Evolutionary conservation across 169 alveolate genomes (phyloP).

Genomic region (Cryptosporidium felis): DNA sequence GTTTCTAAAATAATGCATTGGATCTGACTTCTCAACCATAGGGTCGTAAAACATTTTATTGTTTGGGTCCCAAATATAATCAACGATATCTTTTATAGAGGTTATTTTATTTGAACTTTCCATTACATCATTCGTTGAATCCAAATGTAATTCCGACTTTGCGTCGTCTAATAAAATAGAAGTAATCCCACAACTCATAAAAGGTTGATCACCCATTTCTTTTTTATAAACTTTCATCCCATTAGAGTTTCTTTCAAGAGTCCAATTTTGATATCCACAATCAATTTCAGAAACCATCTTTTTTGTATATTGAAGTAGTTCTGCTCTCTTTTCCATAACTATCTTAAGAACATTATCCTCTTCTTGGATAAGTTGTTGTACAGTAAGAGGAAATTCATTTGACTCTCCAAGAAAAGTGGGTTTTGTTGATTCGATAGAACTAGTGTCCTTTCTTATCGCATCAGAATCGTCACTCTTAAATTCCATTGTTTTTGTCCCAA

Average conservation of each 20-base stretch:
- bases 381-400: slow-evolving; percentile 38
- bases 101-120: background rate
- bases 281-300: slow-evolving; percentile 39
- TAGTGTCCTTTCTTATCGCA: background rate
- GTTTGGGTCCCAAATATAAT: slow-evolving; percentile 62
- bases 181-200: slow-evolving; percentile 70
- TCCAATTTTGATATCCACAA: slow-evolving; percentile 44
- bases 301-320: slow-evolving; percentile 14
- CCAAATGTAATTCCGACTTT: background rate
- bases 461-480: background rate
- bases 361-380: slow-evolving; percentile 1
- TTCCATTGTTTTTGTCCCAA: background rate
- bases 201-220: slow-evolving; percentile 38
- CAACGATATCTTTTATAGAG: slow-evolving; percentile 59
- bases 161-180: background rate
- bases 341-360: slow-evolving; percentile 11
- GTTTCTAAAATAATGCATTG: slow-evolving; percentile 48
- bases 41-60: slow-evolving; percentile 64
- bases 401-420: slow-evolving; percentile 47
- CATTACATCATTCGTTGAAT: background rate
- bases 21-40: slow-evolving; percentile 64
- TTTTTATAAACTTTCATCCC: slow-evolving; percentile 53
- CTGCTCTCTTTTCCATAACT: slow-evolving; percentile 25
- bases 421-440: background rate
- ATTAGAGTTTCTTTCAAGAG: slow-evolving; percentile 59